Percentiles rank a stretch among this genome's conserved stretches.
phyloP scores from a whole-genome alignment of 768 basidiomycete genomes.

The Psilocybe sp. region DNA sequence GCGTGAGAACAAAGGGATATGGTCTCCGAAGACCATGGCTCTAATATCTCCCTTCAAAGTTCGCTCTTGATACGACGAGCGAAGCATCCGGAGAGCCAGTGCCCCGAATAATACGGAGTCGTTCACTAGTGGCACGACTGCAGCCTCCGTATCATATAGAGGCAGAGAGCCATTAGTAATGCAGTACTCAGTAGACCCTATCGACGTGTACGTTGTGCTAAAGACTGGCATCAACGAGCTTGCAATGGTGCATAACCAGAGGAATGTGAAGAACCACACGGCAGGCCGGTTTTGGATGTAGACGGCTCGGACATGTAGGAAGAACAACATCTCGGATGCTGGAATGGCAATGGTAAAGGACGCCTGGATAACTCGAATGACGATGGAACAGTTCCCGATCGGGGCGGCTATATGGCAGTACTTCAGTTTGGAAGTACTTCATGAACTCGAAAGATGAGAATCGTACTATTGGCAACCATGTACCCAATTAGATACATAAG shows the following conservation, averaged over 20 bases:
- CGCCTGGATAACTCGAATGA: neutral
- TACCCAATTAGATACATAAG: conserved; percentile 6
- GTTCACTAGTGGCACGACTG: conserved; percentile 15
- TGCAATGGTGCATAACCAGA: conserved; percentile 6
- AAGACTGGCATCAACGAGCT: neutral
- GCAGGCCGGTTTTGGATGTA: conserved; percentile 8
- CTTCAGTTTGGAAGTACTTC: neutral
- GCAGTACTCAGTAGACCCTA: conserved; percentile 12
- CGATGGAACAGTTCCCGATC: conserved; percentile 8
- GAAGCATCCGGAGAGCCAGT: conserved; percentile 25
- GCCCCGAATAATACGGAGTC: conserved; percentile 28
- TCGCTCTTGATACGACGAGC: conserved; percentile 3
- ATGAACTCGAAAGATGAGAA: neutral
- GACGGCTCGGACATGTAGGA: conserved; percentile 13
- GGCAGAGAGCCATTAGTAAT: conserved; percentile 3
- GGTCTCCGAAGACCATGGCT: conserved; percentile 13
- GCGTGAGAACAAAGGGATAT: conserved; percentile 21
- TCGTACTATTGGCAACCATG: conserved; percentile 9
- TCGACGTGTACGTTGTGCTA: neutral
- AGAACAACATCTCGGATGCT: conserved; percentile 8
- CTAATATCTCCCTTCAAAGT: conserved; percentile 1
- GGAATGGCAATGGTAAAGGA: conserved; percentile 6
- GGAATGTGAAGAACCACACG: conserved; percentile 4
- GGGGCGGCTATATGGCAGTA: conserved; percentile 8
- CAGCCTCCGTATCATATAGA: conserved; percentile 13